phyloP scores from a whole-genome alignment of 1,284 basidiomycete genomes.

The Boletus semigastroideus region DNA sequence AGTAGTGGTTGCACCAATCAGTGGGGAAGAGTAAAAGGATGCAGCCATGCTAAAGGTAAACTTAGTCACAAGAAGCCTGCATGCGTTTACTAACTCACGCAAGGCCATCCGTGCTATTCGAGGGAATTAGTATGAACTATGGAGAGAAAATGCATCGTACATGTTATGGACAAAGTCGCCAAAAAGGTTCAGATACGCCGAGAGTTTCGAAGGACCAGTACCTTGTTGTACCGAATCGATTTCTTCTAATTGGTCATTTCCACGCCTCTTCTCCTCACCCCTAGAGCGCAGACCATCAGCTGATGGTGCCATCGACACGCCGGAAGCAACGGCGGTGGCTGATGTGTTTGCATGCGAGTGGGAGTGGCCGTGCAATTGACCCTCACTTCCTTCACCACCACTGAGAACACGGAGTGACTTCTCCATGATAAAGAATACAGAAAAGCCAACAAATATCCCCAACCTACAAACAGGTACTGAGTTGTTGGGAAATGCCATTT shows the following conservation, averaged over 20 bases:
- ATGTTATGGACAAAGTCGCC: constrained; percentile 90
- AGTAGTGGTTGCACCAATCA: constrained; percentile 88
- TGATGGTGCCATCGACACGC: constrained; percentile 30
- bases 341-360: constrained; percentile 38
- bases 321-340: constrained; percentile 33
- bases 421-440: constrained; percentile 87
- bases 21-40: constrained; percentile 85
- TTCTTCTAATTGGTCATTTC: constrained; percentile 18
- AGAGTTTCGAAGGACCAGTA: constrained; percentile 69
- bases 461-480: constrained; percentile 45
- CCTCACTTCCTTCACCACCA: constrained; percentile 50
- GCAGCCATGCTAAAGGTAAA: constrained; percentile 71
- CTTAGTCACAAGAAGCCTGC: constrained; percentile 2
- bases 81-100: constrained; percentile 53
- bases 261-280: constrained; percentile 27
- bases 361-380: constrained; percentile 59
- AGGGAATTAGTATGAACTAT: constrained; percentile 17
- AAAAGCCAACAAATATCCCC: constrained; percentile 82
- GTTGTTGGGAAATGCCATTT: constrained; percentile 6
- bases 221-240: constrained; percentile 27
- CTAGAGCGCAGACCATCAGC: constrained; percentile 35
- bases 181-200: constrained; percentile 88
- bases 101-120: constrained; percentile 75
- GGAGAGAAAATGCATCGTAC: constrained; percentile 41
- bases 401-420: constrained; percentile 83